A percentile compares a stretch with the other conserved stretches of the same genome.
phyloP scores from a whole-genome alignment of 2,329 filamentous ascomycete species.

The Coniochaeta pulveracea region DNA sequence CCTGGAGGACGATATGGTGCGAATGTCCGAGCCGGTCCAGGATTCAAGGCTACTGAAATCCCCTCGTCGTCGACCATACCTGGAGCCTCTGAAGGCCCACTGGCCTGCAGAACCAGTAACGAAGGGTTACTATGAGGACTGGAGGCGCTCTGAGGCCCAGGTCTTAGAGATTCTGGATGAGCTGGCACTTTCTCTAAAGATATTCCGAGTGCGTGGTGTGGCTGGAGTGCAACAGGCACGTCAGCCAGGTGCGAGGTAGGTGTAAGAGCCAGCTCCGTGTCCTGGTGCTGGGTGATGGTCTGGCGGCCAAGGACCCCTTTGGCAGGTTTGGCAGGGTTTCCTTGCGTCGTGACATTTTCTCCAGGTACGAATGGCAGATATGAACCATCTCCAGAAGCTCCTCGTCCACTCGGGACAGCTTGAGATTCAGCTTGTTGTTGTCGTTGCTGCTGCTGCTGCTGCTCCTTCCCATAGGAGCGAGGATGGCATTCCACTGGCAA shows the following conservation, averaged over 20 bases:
- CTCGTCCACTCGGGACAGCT: slow-evolving; percentile 2
- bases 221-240: slow-evolving; percentile 14
- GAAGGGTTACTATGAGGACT: no score
- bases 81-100: no score
- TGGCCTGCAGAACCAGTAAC: no score
- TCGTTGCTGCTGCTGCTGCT: slow-evolving; percentile 2
- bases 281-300: slow-evolving; percentile 7
- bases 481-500: slow-evolving; percentile 25
- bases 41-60: no score
- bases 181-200: no score
- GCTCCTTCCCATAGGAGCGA: no score
- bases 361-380: slow-evolving; percentile 4
- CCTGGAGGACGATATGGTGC: no score
- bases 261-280: slow-evolving; percentile 3
- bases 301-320: slow-evolving; percentile 4
- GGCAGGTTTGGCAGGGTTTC: background rate
- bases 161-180: no score
- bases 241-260: slow-evolving; percentile 10
- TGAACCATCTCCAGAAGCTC: slow-evolving; percentile 2
- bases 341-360: background rate
- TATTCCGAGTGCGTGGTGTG: slow-evolving; percentile 7
- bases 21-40: no score
- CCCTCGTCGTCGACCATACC: no score
- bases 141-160: no score
- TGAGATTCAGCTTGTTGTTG: slow-evolving; percentile 4